Evolutionary conservation across 1,139 yeast genomes (phyloP).

Genomic region (Geotrichum bryndzae): DNA sequence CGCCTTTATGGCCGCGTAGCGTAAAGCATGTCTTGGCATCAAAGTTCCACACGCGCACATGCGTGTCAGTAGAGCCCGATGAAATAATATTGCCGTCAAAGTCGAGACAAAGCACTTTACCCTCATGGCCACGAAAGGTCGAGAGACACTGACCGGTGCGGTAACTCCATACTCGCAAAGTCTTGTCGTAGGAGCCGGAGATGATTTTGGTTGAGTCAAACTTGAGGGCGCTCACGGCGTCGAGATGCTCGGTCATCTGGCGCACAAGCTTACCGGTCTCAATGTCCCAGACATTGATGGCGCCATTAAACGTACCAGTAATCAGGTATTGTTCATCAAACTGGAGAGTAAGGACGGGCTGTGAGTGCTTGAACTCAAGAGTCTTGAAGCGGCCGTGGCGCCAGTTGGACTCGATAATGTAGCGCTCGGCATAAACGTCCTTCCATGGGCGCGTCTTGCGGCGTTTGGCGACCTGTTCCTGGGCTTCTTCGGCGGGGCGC

Average conservation of each 20-base stretch:
- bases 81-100: slow-evolving; percentile 77
- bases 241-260: slow-evolving; percentile 73
- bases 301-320: slow-evolving; percentile 88
- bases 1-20: slow-evolving; percentile 83
- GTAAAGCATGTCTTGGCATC: slow-evolving; percentile 92
- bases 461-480: slow-evolving; percentile 7
- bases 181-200: slow-evolving; percentile 85
- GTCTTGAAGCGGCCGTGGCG: slow-evolving; percentile 67
- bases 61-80: slow-evolving; percentile 87
- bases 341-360: slow-evolving; percentile 76
- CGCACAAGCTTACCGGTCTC: slow-evolving; percentile 72
- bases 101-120: slow-evolving; percentile 49
- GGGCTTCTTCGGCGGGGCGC: not conserved
- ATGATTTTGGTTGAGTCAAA: slow-evolving; percentile 86
- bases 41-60: slow-evolving; percentile 94
- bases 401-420: slow-evolving; percentile 90
- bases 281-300: slow-evolving; percentile 85
- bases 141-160: slow-evolving; percentile 91
- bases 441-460: slow-evolving; percentile 80
- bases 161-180: slow-evolving; percentile 93
- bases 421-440: slow-evolving; percentile 85
- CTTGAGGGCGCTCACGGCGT: slow-evolving; percentile 75
- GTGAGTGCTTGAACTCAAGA: slow-evolving; percentile 69
- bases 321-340: slow-evolving; percentile 71
- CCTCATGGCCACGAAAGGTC: slow-evolving; percentile 51